Base-by-base conservation (phyloP, 2,329 filamentous ascomycete genomes). In the Ilyonectria mors-panacis region DNA sequence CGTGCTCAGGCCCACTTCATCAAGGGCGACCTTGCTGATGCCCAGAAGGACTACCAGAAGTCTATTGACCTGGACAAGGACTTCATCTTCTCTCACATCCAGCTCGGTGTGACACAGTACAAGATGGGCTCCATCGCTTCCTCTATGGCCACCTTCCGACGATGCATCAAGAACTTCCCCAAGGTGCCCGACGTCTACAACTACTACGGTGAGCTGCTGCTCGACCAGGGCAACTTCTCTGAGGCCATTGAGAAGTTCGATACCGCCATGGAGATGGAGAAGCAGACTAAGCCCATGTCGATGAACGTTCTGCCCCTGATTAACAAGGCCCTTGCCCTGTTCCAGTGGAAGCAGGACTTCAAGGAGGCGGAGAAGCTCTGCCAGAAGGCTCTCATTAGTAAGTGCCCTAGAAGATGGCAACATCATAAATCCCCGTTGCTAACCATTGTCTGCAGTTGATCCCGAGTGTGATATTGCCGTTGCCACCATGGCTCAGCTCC, bases 61-160 rank as follows among this genome's bases (percentile, higher is more conserved):
- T 98, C 96, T 3, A 99, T 99, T 77, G 96, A 99, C 76, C 89
- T 99, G 33, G 96, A 99, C 85, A 89, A 91, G 75, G 91, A 94
- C 74, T 99, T 99, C 83, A 99, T 99, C 85, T 99, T 97, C 88
- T 98, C 95, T 8, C 96, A 99, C 85, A 99, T 99, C 78, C 96
- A 99, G 83, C 93, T 99, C 48, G 96, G 96, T 81, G 96, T 99
- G 59, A 99, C 96, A 56, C 96, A 99, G 84, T 99, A 99, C 87
- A 99, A 99, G 91, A 97, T 98, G 93, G 96, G 96, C 74, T 97
- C 94, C 33, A 93, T 99, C 65, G 96, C 96, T 8, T 98, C 95
- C 9, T 97, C 95, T 53, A 98, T 98, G 94, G 95, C 96, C 39
- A 99, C 96, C 6, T 98, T 99, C 91, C 91, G 95, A 75, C 89